A percentile compares a stretch with the other conserved stretches of the same genome.
Conservation (phyloP, 495 filamentous ascomycete species). For the Aspergillus sclerotiicarbonarius region DNA sequence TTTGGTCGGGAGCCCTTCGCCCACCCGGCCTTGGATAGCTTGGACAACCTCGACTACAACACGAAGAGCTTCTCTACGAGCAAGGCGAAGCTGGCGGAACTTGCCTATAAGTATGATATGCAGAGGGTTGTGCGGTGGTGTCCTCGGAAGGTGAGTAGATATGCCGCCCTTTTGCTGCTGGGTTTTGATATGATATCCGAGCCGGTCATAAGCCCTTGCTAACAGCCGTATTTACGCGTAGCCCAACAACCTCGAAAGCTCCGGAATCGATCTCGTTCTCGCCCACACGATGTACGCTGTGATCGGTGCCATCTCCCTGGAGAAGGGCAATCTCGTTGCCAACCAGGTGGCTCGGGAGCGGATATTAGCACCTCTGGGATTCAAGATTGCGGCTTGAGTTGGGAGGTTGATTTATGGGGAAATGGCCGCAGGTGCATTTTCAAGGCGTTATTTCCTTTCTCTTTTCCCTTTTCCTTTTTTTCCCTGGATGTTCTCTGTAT, state of each 20-base stretch:
- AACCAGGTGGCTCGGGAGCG: conserved; percentile 70
- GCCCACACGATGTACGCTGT: conserved; percentile 79
- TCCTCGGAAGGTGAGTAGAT: conserved; percentile 65
- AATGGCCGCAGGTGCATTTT: conserved; percentile 40
- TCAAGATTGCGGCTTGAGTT: conserved; percentile 33
- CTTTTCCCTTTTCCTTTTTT: conserved; percentile 24
- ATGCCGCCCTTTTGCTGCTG: not conserved
- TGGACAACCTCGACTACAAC: conserved; percentile 61
- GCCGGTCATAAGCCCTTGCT: not conserved
- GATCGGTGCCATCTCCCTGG: conserved; percentile 80
- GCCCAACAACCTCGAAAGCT: conserved; percentile 66
- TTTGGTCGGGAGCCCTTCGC: conserved; percentile 64
- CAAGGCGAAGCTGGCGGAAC: conserved; percentile 57
- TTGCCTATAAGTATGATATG: conserved; percentile 71
- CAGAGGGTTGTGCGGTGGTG: conserved; percentile 79
- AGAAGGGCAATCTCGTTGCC: conserved; percentile 78
- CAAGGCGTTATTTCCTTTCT: conserved; percentile 34
- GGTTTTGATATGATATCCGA: not conserved
- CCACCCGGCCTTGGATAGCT: conserved; percentile 68
- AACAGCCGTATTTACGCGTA: conserved; percentile 31
- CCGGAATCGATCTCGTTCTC: conserved; percentile 70
- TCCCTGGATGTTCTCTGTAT: conserved; percentile 20
- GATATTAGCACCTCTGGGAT: conserved; percentile 60
- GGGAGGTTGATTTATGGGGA: conserved; percentile 20
- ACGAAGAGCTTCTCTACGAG: conserved; percentile 56